Base-by-base conservation (phyloP, 306 rosid genomes). In the Dalbergia oliveri region DNA sequence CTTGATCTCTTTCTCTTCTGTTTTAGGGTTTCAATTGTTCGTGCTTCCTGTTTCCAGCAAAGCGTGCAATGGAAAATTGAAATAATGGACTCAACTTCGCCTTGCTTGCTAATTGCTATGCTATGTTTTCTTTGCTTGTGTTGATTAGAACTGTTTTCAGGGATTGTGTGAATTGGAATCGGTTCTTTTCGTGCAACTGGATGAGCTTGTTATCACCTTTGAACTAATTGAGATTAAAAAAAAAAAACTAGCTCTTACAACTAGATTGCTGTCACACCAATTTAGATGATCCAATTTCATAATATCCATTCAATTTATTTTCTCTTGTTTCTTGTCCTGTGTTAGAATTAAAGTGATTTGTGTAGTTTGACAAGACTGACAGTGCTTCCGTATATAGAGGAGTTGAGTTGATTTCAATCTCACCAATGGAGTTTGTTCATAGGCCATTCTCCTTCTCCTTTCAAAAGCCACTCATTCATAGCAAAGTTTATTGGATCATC, bases 11-110 rank as follows among this genome's bases (percentile, higher is more conserved):
- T 45, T 6, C 15, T 74, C 31, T 41, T 11, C 75, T 64, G 4
- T 77, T 57, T 72, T 77, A 77, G 86, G 87, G 80, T 58, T 86
- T 81, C 62, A 23, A 35, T 65, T 66, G 6, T 63, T 71, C 15
- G 11, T 11, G 66, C 73, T 67, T 26, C 18, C 31, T 26, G 31
- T 26, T 26, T 26, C 31, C 31, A 26, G 31, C 3, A 26, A 26
- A 26, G 31, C 3, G 3, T 53, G 72, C 67, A 11, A 47, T 39
- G 57, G 70, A 56, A 63, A 15, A 43, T 33, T 44, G 18, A 58
- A 68, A 11, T 2, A 37, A 49, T 26, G 41, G 6, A 37, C 41
- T 37, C 41, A 6, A 3, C 41, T 4, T 37, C 41, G 41, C 41
- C 41, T 37, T 62, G 65, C 26, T 69, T 82, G 63, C 31, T 26